phyloP scores from a whole-genome alignment of 1,139 yeast genomes.

The Sugiyamaella sp. region DNA sequence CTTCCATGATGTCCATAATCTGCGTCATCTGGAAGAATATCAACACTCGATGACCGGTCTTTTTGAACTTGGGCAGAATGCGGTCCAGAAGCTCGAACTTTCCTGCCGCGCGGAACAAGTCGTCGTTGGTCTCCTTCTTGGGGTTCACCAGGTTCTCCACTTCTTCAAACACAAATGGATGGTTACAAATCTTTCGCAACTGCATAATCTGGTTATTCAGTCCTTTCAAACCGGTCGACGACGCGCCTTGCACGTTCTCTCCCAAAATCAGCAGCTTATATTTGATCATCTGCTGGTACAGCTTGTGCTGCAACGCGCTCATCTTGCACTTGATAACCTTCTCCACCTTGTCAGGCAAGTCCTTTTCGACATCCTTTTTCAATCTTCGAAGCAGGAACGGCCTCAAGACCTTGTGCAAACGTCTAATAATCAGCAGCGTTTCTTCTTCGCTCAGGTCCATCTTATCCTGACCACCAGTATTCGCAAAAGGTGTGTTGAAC shows the following conservation, averaged over 20 bases:
- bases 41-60: constrained; percentile 85
- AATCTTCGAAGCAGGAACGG: constrained; percentile 90
- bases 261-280: constrained; percentile 86
- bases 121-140: constrained; percentile 56
- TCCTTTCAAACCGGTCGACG: constrained; percentile 95
- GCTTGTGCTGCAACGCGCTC: constrained; percentile 75
- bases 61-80: constrained; percentile 82
- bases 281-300: constrained; percentile 87
- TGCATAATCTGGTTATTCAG: constrained; percentile 95
- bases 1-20: constrained; percentile 99
- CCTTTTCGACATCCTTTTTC: constrained; percentile 94
- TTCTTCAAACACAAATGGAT: constrained; percentile 94
- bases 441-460: constrained; percentile 95
- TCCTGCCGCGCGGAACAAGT: constrained; percentile 88
- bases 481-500: constrained; percentile 98
- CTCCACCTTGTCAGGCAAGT: constrained; percentile 90
- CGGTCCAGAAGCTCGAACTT: constrained; percentile 91
- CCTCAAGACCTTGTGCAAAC: constrained; percentile 89
- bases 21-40: constrained; percentile 99
- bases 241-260: constrained; percentile 65
- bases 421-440: constrained; percentile 81
- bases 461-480: constrained; percentile 92
- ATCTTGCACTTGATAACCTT: constrained; percentile 86
- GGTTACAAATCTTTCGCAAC: constrained; percentile 92
- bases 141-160: constrained; percentile 63